Conservation (phyloP, 495 filamentous ascomycete species). For the Penicillium turbatum region DNA sequence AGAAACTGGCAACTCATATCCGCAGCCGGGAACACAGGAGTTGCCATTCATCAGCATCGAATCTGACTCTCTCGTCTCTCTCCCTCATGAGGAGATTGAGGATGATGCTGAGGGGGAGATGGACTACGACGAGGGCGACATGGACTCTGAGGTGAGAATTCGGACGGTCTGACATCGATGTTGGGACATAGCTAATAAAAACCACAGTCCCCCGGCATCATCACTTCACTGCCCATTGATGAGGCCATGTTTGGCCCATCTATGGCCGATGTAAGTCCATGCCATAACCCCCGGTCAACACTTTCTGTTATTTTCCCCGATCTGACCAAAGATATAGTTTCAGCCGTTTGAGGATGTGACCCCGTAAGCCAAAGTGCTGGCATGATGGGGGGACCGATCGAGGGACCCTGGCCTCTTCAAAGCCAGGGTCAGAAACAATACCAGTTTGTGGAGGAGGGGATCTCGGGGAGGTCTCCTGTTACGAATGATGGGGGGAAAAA, state of each 20-base stretch:
- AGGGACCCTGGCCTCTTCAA: too few relatives aligned
- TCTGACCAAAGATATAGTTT: neutral
- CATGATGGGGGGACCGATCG: too few relatives aligned
- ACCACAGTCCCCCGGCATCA: too few relatives aligned
- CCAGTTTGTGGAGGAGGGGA: too few relatives aligned
- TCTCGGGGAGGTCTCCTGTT: too few relatives aligned
- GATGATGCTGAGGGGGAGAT: neutral
- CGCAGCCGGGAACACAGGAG: too few relatives aligned
- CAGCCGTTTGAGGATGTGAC: neutral
- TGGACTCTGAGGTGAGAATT: neutral
- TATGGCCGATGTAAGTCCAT: neutral
- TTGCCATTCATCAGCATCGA: neutral
- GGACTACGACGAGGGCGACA: too few relatives aligned
- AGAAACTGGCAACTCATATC: too few relatives aligned
- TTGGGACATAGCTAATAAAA: neutral
- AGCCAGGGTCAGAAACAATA: too few relatives aligned
- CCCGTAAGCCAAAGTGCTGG: neutral
- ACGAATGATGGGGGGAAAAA: too few relatives aligned
- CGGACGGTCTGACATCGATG: neutral
- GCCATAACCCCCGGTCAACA: neutral
- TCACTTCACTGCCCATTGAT: neutral
- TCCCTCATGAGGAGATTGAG: too few relatives aligned
- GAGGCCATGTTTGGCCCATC: neutral
- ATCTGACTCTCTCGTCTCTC: neutral
- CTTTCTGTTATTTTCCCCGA: neutral